A percentile compares a stretch with the other conserved stretches of the same genome.
Conservation (phyloP, 1,284 basidiomycete species). For the Tilletiaria anomala region DNA sequence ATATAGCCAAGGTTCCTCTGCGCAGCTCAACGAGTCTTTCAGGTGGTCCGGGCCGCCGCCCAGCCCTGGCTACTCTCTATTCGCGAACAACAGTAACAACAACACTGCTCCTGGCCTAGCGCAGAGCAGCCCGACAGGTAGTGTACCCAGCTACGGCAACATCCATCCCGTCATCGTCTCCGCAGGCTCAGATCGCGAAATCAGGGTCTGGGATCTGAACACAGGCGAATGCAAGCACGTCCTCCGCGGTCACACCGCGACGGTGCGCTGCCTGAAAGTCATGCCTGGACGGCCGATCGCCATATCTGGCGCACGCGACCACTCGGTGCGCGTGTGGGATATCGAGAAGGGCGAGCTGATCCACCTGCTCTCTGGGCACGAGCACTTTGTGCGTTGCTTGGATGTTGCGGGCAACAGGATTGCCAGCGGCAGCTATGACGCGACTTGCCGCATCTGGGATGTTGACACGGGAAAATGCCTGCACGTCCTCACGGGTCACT, state of each 20-base stretch:
- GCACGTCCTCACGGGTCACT: conserved; percentile 72
- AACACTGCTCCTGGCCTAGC: background rate
- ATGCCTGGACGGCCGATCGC: conserved; percentile 74
- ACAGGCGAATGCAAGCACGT: conserved; percentile 69
- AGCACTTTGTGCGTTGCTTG: conserved; percentile 67
- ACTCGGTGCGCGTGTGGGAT: conserved; percentile 70
- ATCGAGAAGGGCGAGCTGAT: conserved; percentile 60
- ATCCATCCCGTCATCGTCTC: conserved; percentile 62
- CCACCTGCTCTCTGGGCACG: conserved; percentile 63
- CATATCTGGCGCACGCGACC: conserved; percentile 73
- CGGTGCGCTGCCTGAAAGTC: conserved; percentile 78
- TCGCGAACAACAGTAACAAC: background rate
- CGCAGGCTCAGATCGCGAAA: conserved; percentile 76
- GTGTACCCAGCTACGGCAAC: conserved; percentile 53
- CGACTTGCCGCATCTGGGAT: conserved; percentile 44
- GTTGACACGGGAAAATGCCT: conserved; percentile 50
- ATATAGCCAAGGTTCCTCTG: no score
- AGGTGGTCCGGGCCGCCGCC: background rate
- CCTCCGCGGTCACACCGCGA: conserved; percentile 72
- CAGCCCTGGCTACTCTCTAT: no score
- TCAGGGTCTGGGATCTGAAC: conserved; percentile 79
- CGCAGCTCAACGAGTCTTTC: no score
- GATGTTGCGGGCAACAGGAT: conserved; percentile 68
- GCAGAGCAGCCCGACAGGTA: conserved; percentile 8
- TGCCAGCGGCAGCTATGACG: conserved; percentile 81